Conservation (phyloP, 148 eudicot species). For the Chenopodium album region DNA sequence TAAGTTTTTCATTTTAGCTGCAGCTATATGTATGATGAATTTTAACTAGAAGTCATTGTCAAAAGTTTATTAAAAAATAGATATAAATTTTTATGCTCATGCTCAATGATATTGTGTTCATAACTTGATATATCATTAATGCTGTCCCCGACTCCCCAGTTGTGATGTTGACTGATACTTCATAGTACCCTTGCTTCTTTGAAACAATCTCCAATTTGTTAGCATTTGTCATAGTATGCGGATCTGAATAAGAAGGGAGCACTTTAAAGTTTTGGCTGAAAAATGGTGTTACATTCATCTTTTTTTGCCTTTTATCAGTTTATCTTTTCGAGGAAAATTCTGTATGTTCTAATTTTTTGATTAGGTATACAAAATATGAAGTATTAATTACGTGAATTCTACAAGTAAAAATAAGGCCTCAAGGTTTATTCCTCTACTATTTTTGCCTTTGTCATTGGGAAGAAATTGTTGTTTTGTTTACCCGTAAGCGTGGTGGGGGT, state of each 20-base stretch:
- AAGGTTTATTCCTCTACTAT: background rate
- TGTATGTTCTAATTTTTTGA: background rate
- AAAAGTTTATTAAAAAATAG: background rate
- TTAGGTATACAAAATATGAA: background rate
- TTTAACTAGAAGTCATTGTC: background rate
- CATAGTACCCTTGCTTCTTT: background rate
- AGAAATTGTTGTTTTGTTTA: background rate
- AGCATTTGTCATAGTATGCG: background rate
- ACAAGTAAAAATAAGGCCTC: background rate
- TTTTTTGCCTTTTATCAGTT: background rate
- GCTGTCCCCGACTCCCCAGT: background rate
- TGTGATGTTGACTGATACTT: background rate
- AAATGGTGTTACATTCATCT: background rate
- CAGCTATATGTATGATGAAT: background rate
- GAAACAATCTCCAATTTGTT: background rate
- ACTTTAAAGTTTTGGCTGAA: background rate
- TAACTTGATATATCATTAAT: background rate
- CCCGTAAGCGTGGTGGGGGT: background rate
- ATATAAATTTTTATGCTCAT: background rate
- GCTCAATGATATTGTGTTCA: background rate
- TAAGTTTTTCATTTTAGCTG: background rate
- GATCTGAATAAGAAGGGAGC: background rate
- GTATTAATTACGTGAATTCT: background rate
- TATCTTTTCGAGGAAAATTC: background rate
- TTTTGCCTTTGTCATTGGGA: background rate